phyloP scores from a whole-genome alignment of 257 asterid species.

The Cordia subcordata region DNA sequence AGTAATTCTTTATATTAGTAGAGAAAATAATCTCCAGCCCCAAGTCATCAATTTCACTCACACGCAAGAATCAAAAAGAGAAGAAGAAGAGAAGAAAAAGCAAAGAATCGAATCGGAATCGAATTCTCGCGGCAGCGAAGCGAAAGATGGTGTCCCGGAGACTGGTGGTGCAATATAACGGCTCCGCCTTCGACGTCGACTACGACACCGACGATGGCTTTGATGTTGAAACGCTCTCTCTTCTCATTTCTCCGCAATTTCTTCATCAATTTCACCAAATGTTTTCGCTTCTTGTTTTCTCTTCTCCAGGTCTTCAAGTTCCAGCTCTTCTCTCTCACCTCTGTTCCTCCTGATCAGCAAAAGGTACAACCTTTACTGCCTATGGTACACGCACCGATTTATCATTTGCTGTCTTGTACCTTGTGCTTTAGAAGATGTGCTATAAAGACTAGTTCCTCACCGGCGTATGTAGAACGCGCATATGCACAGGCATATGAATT shows the following conservation, averaged over 20 bases:
- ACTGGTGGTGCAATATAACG: conserved; percentile 55
- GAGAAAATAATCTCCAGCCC: too few species aligned
- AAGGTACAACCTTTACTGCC: conserved; percentile 32
- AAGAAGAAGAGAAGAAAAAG: neutral
- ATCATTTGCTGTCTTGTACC: neutral
- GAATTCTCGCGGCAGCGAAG: neutral
- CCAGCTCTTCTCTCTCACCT: conserved; percentile 90
- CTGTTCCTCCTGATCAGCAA: conserved; percentile 84
- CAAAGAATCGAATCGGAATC: conserved; percentile 18
- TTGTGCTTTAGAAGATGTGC: neutral
- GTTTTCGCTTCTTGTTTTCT: conserved; percentile 9
- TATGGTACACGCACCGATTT: neutral
- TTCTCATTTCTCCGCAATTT: neutral
- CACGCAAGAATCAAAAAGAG: neutral
- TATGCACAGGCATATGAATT: neutral
- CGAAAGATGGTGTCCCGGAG: conserved; percentile 73
- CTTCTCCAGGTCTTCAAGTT: conserved; percentile 63
- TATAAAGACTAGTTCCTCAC: neutral
- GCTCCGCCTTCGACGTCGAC: conserved; percentile 63
- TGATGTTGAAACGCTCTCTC: conserved; percentile 40
- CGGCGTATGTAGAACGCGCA: neutral
- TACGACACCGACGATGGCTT: conserved; percentile 89
- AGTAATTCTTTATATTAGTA: too few species aligned
- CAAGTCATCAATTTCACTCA: neutral
- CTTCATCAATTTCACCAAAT: conserved; percentile 13